phyloP scores from a whole-genome alignment of 2,329 filamentous ascomycete species.

The Fusarium chuoi region DNA sequence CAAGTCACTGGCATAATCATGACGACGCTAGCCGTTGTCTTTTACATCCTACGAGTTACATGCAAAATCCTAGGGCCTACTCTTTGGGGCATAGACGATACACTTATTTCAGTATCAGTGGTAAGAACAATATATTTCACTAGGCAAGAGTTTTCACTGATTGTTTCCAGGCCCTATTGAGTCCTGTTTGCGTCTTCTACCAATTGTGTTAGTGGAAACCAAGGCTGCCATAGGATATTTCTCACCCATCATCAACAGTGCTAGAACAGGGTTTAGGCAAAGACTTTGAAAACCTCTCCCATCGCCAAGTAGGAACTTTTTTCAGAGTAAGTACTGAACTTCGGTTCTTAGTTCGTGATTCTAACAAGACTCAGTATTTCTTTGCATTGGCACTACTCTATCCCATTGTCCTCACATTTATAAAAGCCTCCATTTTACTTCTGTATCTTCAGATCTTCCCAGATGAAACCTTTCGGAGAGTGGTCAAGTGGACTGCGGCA shows the following conservation, averaged over 20 bases:
- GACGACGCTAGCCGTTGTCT: neutral
- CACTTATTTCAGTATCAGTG: neutral
- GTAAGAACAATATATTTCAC: neutral
- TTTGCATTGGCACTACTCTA: neutral
- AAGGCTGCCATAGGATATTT: neutral
- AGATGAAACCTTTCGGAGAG: neutral
- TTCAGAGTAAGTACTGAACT: neutral
- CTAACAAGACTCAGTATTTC: fast-evolving
- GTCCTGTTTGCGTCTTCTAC: neutral
- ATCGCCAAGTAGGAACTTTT: neutral
- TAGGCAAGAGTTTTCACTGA: neutral
- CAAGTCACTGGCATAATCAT: neutral
- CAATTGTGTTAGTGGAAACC: neutral
- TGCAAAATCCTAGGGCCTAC: neutral
- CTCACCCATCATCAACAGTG: neutral
- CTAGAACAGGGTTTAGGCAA: neutral
- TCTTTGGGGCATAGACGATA: neutral
- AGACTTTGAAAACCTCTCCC: neutral
- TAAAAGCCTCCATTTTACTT: neutral
- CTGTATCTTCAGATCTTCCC: neutral
- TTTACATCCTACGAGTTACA: neutral
- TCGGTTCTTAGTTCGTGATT: fast-evolving
- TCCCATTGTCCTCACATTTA: neutral
- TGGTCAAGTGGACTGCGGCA: neutral
- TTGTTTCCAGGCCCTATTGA: neutral